Evolutionary conservation across 192 early-diverging fungal genomes (phyloP), one percentile per base, ranked within the genome.

Genomic region (Dissophora globulifera): DNA sequence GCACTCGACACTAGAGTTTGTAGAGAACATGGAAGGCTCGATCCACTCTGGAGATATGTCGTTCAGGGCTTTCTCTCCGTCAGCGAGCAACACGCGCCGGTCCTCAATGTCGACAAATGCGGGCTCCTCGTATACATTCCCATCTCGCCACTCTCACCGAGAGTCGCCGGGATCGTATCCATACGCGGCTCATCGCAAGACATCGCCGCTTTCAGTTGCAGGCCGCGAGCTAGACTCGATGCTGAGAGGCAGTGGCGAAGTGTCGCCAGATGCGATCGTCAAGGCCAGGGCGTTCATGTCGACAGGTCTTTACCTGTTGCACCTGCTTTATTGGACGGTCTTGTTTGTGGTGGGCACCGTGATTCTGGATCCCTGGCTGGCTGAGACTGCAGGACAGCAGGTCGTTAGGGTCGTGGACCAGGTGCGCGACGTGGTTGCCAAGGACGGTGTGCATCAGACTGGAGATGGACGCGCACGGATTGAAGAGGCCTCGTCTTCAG

Each of bases 261-360:
- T 75, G 3, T 54, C 71, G 15, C 42, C 62, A 2, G 70, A 74
- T 22, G 46, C 62, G 8, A 48, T 75, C 9, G 71, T 75, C 20
- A 75, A 75, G 45, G 62, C 57, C 29, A 75, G 60, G 41, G 50
- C 71, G 10, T 50, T 75, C 35, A 42, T 66, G 9, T 65, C 62
- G 26, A 75, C 71, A 0, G 71, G 62, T 11, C 62, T 75, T 0
- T 75, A 75, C 29, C 45, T 82, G 17, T 71, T 82, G 50, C 75
- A 82, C 60, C 50, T 82, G 30, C 49, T 82, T 13, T 82, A 82
- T 50, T 82, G 80, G 80, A 82, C 80, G 20, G 60, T 74, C 15
- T 58, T 82, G 22, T 82, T 82, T 29, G 65, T 78, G 25, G 59
- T 82, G 31, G 80, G 80, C 3, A 78, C 74, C 0, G 50, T 82